Conservation (phyloP, 2,329 filamentous ascomycete species). For the Berkeleyomyces basicola region DNA sequence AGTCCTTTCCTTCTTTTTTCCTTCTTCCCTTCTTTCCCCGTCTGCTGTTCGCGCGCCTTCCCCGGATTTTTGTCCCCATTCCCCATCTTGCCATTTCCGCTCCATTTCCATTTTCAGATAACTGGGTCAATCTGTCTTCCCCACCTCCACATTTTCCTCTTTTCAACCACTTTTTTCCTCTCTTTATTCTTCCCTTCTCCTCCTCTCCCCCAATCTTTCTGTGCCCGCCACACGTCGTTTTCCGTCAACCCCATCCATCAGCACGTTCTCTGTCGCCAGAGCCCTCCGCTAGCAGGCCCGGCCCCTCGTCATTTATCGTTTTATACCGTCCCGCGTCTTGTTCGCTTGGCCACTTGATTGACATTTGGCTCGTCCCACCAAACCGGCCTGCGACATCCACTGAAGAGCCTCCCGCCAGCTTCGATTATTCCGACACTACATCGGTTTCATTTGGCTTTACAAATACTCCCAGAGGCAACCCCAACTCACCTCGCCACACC, state of each 20-base stretch:
- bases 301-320: background rate
- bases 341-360: background rate
- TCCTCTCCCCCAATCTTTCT: background rate
- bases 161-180: background rate
- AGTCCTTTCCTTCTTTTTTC: background rate
- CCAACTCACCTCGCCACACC: background rate
- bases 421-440: background rate
- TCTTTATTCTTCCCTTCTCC: background rate
- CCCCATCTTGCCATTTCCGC: background rate
- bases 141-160: slow-evolving; percentile 1
- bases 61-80: slow-evolving; percentile 2
- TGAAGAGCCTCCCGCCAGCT: background rate
- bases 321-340: background rate
- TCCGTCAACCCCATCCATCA: background rate
- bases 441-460: background rate
- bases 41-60: background rate
- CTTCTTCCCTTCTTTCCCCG: slow-evolving; percentile 1
- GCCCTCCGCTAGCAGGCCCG: background rate
- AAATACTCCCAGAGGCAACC: background rate
- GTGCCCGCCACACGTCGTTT: background rate
- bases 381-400: background rate
- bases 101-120: background rate
- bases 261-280: too few relatives aligned
- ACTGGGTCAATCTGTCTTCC: background rate
- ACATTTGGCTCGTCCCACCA: background rate